Evolutionary conservation across 768 basidiomycete genomes (phyloP).

Genomic region (Daedalea quercina): DNA sequence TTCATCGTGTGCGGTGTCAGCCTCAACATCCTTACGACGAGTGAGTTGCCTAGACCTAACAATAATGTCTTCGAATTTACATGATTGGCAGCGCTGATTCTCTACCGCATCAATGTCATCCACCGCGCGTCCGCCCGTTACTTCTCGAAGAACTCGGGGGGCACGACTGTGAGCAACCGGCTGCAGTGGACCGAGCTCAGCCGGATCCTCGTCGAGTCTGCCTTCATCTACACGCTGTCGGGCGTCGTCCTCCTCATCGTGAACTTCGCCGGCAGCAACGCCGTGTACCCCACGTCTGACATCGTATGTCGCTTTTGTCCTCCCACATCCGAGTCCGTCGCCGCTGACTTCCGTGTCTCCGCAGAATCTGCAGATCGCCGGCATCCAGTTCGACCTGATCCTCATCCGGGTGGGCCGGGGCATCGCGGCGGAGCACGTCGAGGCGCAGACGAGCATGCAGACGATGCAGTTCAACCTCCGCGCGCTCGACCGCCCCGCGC

Average conservation of each 20-base stretch:
- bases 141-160: neutral
- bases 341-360: neutral
- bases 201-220: neutral
- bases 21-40: neutral
- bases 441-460: neutral
- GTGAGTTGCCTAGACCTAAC: neutral
- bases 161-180: neutral
- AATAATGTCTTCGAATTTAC: neutral
- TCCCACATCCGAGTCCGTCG: neutral
- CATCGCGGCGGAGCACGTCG: neutral
- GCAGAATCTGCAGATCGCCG: neutral
- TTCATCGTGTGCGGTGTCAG: neutral
- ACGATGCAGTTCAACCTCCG: neutral
- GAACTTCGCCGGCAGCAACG: neutral
- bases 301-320: neutral
- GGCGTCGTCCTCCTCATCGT: neutral
- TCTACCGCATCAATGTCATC: neutral
- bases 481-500: neutral
- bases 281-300: neutral
- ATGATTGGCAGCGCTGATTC: neutral
- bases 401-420: slow-evolving; percentile 1
- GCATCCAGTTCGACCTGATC: slow-evolving; percentile 1
- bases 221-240: neutral
- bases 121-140: neutral
- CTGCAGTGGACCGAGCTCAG: neutral